Evolutionary conservation across 2,329 filamentous ascomycete genomes (phyloP), one percentile per base, ranked within the genome.

Genomic region (Grosmannia clavigera): DNA sequence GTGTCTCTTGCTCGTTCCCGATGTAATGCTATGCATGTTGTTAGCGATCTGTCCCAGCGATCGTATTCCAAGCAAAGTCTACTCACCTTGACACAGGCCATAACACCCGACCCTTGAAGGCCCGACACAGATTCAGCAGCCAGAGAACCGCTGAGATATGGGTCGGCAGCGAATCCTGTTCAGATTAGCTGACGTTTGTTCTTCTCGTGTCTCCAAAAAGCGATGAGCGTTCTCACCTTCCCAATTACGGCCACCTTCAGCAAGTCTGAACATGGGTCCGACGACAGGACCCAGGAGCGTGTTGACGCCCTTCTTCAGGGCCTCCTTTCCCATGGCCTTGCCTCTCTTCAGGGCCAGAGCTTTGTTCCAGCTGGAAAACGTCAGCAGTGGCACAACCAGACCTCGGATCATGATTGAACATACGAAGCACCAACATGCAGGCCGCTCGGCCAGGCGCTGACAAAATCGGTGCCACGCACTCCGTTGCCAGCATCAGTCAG

Each of bases 221-320:
- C 33, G 35, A 59, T 7, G 19, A 43, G 14, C 1, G 12, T 33
- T 10, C 58, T 55, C 19, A 59, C 53, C 59, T 29, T 57, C 54
- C 55, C 55, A 57, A n/a, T 57, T 57, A 56, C 86, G 74, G 0
- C 86, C 86, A 55, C 82, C 81, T 27, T 77, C 74, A 0, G 82
- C 80, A 54, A 84, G 75, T 3, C 83, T 75, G 11, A 85, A 84
- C 1, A 85, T 68, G 0, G 85, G 84, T 0, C 84, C 84, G 62
- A 89, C 83, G 0, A 88, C 88, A 3, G 90, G 90, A 0, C 88
- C 90, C 12, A 95, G 78, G 60, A 87, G 80, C 16, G 92, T 79
- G 68, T 95, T 87, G 33, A 90, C 82, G 52, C 90, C 90, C 70
- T 95, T 95, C 52, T 74, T 81, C 62, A 79, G 81, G 69, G 88